Base-by-base conservation (phyloP, 768 basidiomycete species). In the Podaxis sp. region DNA sequence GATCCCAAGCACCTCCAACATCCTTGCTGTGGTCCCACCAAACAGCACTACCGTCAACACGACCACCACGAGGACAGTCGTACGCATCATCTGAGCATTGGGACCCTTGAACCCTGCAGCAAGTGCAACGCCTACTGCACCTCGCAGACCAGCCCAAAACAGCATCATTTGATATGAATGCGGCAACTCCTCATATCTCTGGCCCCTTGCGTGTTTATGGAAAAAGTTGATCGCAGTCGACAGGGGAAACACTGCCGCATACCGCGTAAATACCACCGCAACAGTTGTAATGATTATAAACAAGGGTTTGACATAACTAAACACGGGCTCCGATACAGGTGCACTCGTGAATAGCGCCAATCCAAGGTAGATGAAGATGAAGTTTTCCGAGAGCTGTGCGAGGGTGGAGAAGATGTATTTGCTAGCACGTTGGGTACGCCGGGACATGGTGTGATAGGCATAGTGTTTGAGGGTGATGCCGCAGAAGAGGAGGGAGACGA, bases 131-230 rank as follows among this genome's bases (percentile, higher is more conserved):
- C 97, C 97, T 46, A 99, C 97, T 0, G 97, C 97, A 37, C 97
- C 97, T 28, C 97, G 82, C 57, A 99, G 76, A 4, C 96, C 96
- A 1, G 96, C 96, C 97, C 96, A 99, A 75, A 98, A 98, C 14
- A 98, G 77, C 95, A 98, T 97, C 93, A 98, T 96, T 68, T 98
- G 95, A 69, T 99, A 98, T 10, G 94, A 95, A 72, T 98, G 95
- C 0, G 97, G 95, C 4, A 99, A 77, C 66, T 98, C 95, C 65
- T 97, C 95, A 23, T 82, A 76, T 44, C 94, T 84, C 68, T 95
- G 91, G 1, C 94, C 94, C 1, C 93, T 85, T 2, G 84, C 88
- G 62, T 95, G 91, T 61, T 74, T 77, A 66, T 88, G 90, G 80
- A 98, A 88, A 65, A 97, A 81, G 77, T 99, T 99, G 86, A 99